Base-by-base conservation (phyloP, 176 grass and related monocot genomes). In the Pharus latifolius region DNA sequence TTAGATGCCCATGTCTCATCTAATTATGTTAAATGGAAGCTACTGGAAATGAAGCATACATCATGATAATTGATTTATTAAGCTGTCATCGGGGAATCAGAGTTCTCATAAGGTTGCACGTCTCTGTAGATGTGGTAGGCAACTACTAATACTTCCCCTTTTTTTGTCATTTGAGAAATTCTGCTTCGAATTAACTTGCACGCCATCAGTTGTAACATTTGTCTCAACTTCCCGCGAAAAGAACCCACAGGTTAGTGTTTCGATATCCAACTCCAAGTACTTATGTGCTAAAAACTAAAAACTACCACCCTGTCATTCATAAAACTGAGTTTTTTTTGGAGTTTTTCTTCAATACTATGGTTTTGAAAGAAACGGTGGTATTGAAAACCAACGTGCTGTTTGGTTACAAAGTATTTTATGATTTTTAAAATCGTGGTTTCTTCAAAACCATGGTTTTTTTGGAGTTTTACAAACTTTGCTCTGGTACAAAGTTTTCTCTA, bases 51-150 rank as follows among this genome's bases (percentile, higher is more conserved):
- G 25, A 5, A 28, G 22, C 60, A 64, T 22, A 41, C 35, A 25
- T 24, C 61, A 20, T 24, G 14, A 45, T 10, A 80, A 54, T 15
- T 31, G 56, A 80, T 70, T 49, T 25, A 22, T 5, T 23, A 50
- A 2, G 32, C 7, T 53, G 33, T 3, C 22, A 11, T 0, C 0
- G 33, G 29, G 46, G 47, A 63, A 51, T 59, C 20, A 37, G 6
- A 80, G 7, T 20, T 45, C 28, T 12, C 26, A 33, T 13, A 3
- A 37, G 78, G 78, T 73, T 49, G 78, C 69, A 73, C 60, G 78
- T 81, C 78, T 74, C 50, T 66, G 50, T 73, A 65, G 58, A 80
- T 66, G 40, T 1, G 59, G 57, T 80, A 38, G 19, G 16, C 68
- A 80, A 46, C 15, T 20, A 73, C 40, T 49, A 28, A 28, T 6